phyloP scores from a whole-genome alignment of 768 basidiomycete species.

The Baorangia bicolor region DNA sequence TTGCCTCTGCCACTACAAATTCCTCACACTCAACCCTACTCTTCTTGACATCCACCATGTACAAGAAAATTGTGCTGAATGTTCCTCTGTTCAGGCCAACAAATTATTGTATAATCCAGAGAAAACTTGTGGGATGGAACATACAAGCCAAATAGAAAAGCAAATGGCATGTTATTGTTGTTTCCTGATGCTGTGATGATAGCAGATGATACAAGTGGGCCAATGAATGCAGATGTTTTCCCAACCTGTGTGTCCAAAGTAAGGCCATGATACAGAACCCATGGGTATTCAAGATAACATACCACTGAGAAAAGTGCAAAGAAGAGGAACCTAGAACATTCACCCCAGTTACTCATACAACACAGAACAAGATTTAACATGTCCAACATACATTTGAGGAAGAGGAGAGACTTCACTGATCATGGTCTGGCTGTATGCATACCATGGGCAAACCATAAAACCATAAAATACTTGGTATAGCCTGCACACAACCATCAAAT shows the following conservation, averaged over 20 bases:
- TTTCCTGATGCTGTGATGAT: conserved; percentile 67
- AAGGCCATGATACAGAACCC: not conserved
- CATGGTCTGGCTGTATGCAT: conserved; percentile 81
- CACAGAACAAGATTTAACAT: not conserved
- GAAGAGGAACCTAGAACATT: conserved; percentile 57
- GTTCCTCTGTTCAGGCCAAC: conserved; percentile 9
- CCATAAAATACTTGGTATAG: conserved; percentile 70
- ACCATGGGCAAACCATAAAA: conserved; percentile 76
- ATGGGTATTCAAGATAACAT: conserved; percentile 9
- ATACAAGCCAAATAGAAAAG: conserved; percentile 68
- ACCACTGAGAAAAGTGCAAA: conserved; percentile 76
- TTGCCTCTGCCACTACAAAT: conserved; percentile 56
- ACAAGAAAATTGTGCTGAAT: conserved; percentile 51
- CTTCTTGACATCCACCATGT: conserved; percentile 62
- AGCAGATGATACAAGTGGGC: conserved; percentile 71
- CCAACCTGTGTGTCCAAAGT: conserved; percentile 45
- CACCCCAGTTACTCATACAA: not conserved
- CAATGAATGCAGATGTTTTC: conserved; percentile 76
- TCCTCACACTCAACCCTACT: conserved; percentile 61
- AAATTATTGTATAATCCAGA: not conserved
- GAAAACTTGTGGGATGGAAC: conserved; percentile 21
- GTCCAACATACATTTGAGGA: conserved; percentile 59
- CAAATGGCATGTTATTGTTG: conserved; percentile 76
- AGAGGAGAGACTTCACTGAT: conserved; percentile 75
- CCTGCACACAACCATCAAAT: conserved; percentile 36